Base-by-base conservation (phyloP, 352 stramenopile genomes). In the Globisporangium orthogonon region DNA sequence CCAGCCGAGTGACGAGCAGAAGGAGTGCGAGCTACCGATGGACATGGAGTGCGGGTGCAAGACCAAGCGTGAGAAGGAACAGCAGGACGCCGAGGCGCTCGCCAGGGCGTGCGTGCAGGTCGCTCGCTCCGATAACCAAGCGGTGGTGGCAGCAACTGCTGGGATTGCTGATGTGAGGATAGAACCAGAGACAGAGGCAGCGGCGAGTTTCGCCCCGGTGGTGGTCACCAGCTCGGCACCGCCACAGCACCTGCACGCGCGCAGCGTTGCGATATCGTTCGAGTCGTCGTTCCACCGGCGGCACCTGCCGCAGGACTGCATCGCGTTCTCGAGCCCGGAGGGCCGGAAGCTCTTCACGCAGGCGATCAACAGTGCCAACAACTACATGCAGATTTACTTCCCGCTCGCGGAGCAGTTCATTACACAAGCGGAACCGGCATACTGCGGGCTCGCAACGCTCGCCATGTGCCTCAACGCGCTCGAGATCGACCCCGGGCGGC, bases 351-450 rank as follows among this genome's bases (percentile, higher is more conserved):
- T 96, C n/a, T 95, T 98, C 63, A 68, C 77, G 9, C 74, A 97
- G 39, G 75, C 86, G 53, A 60, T 82, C 29, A 78, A 63, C 49
- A 40, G n/a, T 29, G 18, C 11, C 7, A 41, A 17, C n/a, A 86
- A 88, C 60, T 90, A 81, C 69, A 92, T 92, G 83, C 76, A 89
- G 50, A 91, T 88, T 48, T 99, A 98, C 78, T 98, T 98, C 62
- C 75, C 83, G 6, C 67, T 98, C 55, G 86, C 85, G 0, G 87
- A 96, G 61, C 79, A 95, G 66, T 97, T 95, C 60, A 90, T 70
- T 23, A 94, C 87, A 1, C 91, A 98, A 59, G 83, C 91, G 18
- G 95, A 97, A 67, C 93, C 96, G 49, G 86, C 86, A 2, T 98
- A 87, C 58, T 98, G 93, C 61, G 87, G 73, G 0, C 70, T 97